A percentile compares a stretch with the other conserved stretches of the same genome.
These are phyloP conservation scores for Ceratobasidium sp. DNA, from an alignment of 1,284 basidiomycete species.

Conservation along the genomic window DNA sequence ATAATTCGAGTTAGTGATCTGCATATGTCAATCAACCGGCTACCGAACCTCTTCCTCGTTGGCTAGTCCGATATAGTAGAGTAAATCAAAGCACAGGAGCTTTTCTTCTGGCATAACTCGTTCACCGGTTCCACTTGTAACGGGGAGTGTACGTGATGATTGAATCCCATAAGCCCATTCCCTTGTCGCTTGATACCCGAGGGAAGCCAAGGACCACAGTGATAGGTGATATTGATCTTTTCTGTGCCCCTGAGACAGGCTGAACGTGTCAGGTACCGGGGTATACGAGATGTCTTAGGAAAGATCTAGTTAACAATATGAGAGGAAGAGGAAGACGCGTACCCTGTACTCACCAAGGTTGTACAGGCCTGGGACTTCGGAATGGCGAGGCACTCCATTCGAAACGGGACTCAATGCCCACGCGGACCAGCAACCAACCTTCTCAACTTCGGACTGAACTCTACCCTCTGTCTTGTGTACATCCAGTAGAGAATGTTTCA, in stretches of 20 bases:
- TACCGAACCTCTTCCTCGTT: conserved; percentile 18
- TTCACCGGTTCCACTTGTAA: conserved; percentile 52
- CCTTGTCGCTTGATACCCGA: conserved; percentile 56
- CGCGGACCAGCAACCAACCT: conserved; percentile 69
- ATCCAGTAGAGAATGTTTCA: conserved; percentile 51
- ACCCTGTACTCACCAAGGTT: conserved; percentile 57
- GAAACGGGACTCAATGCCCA: conserved; percentile 55
- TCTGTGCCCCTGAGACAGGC: conserved; percentile 46
- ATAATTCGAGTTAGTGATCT: not conserved
- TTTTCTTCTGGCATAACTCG: conserved; percentile 47
- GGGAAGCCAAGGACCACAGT: conserved; percentile 57
- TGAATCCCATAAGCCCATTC: conserved; percentile 47
- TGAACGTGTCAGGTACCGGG: conserved; percentile 54
- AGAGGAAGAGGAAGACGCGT: not conserved
- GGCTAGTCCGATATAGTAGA: conserved; percentile 36
- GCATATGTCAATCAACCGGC: not conserved
- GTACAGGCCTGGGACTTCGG: conserved; percentile 55
- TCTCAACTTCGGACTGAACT: conserved; percentile 52
- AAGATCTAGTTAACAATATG: not conserved
- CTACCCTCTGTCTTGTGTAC: conserved; percentile 59
- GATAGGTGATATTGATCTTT: conserved; percentile 54
- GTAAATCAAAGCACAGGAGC: conserved; percentile 42
- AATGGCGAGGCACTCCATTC: conserved; percentile 63
- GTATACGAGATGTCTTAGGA: conserved; percentile 59
- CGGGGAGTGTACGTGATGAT: conserved; percentile 45